Conservation (phyloP, 2,329 filamentous ascomycete genomes). For the Fusarium devonianum region DNA sequence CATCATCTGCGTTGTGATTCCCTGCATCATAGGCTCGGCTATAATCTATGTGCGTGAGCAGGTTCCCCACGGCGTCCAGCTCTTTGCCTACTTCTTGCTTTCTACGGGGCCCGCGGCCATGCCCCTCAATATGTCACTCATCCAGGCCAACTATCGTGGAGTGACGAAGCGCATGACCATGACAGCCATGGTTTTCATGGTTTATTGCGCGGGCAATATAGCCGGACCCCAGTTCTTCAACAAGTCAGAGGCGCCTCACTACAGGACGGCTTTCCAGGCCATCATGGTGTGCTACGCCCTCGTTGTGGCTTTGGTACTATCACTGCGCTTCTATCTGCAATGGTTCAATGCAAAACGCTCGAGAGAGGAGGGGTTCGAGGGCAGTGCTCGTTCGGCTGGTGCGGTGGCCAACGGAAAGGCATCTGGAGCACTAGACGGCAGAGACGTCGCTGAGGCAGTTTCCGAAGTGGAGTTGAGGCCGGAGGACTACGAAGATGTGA, state of each 20-base stretch:
- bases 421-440: too few species aligned
- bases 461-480: conserved; percentile 44
- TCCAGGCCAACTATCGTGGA: conserved; percentile 63
- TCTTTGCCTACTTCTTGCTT: conserved; percentile 66
- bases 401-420: too few species aligned
- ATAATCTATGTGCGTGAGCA: conserved; percentile 58
- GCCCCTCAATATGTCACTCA: conserved; percentile 62
- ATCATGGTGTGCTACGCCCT: conserved; percentile 65
- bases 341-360: conserved; percentile 54
- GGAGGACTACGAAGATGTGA: conserved; percentile 63
- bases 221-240: conserved; percentile 63
- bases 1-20: conserved; percentile 57
- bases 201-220: conserved; percentile 65
- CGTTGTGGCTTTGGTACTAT: conserved; percentile 53
- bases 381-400: conserved; percentile 52
- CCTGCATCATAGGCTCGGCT: conserved; percentile 60
- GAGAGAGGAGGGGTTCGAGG: conserved; percentile 53
- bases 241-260: conserved; percentile 56
- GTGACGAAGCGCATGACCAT: conserved; percentile 68
- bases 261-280: conserved; percentile 60
- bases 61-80: conserved; percentile 53
- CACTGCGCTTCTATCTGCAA: conserved; percentile 57
- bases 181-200: conserved; percentile 62
- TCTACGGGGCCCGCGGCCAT: conserved; percentile 61
- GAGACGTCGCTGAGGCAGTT: conserved; percentile 34